These are phyloP conservation scores for Candida lessepsii DNA, from an alignment of 805 yeast genomes.

Conservation along the genomic window DNA sequence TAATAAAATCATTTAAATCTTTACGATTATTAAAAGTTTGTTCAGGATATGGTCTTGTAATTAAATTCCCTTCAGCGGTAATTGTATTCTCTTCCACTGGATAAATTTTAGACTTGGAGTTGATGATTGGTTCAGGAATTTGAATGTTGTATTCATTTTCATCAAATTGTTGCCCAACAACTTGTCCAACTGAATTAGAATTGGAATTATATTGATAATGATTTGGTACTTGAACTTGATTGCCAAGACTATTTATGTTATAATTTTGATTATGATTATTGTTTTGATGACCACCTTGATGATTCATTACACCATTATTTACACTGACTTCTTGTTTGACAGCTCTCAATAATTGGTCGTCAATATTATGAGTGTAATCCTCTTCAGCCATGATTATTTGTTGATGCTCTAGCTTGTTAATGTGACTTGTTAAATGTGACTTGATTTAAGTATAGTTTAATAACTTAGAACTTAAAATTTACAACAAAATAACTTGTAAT, in stretches of 20 bases:
- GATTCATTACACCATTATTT: constrained; percentile 3
- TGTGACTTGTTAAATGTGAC: no score
- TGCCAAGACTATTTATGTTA: constrained; percentile 7
- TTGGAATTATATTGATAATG: constrained; percentile 4
- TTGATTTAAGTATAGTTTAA: no score
- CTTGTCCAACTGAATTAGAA: constrained; percentile 6
- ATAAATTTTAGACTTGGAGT: constrained; percentile 41
- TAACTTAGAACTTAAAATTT: no score
- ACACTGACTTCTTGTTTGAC: constrained; percentile 31
- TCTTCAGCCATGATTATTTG: constrained; percentile 16
- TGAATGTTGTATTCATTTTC: constrained; percentile 44
- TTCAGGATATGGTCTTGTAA: constrained; percentile 54
- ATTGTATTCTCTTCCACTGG: constrained; percentile 46
- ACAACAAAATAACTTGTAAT: no score
- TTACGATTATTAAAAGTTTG: constrained; percentile 50
- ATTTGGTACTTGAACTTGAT: constrained; percentile 3
- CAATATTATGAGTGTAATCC: constrained; percentile 34
- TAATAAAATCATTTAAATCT: constrained; percentile 52
- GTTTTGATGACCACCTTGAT: constrained; percentile 10
- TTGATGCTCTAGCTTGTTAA: neutral
- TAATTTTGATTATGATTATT: constrained; percentile 10
- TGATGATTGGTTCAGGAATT: constrained; percentile 46
- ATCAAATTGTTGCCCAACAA: constrained; percentile 17
- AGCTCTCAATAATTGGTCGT: constrained; percentile 41
- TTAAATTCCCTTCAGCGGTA: constrained; percentile 48